phyloP scores from a whole-genome alignment of 179 eudicot genomes.

The Drosera spatulata region DNA sequence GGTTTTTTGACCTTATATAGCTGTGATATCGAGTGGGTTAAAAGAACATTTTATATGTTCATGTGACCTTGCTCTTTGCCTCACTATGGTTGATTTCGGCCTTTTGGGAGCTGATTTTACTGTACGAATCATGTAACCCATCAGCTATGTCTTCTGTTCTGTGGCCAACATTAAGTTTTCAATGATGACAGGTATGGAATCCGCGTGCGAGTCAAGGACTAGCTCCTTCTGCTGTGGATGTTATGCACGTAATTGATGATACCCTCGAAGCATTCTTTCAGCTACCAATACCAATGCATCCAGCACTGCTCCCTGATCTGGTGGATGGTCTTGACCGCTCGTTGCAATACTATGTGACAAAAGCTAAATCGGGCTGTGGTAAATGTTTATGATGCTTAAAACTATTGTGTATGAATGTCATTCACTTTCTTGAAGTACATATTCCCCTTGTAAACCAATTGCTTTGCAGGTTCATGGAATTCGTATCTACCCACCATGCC shows the following conservation, averaged over 20 bases:
- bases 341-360: constrained; percentile 65
- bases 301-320: constrained; percentile 84
- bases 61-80: too few relatives aligned
- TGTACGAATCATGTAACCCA: too few relatives aligned
- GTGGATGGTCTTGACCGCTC: constrained; percentile 80
- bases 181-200: constrained; percentile 60
- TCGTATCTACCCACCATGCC: constrained; percentile 88
- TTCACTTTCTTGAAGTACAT: not conserved
- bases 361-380: constrained; percentile 95
- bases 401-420: not conserved
- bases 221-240: constrained; percentile 87
- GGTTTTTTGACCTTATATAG: too few relatives aligned
- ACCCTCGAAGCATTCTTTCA: constrained; percentile 81
- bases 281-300: constrained; percentile 94
- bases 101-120: too few relatives aligned
- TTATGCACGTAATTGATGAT: constrained; percentile 61
- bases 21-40: too few relatives aligned
- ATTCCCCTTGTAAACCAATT: not conserved
- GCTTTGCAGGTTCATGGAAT: constrained; percentile 64
- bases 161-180: too few relatives aligned
- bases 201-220: constrained; percentile 65
- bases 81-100: too few relatives aligned
- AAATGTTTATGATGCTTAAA: constrained; percentile 17
- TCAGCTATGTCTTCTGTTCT: too few relatives aligned
- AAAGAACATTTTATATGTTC: too few relatives aligned